Evolutionary conservation across 2,329 filamentous ascomycete genomes (phyloP).

Genomic region (Remersonia thermophila): DNA sequence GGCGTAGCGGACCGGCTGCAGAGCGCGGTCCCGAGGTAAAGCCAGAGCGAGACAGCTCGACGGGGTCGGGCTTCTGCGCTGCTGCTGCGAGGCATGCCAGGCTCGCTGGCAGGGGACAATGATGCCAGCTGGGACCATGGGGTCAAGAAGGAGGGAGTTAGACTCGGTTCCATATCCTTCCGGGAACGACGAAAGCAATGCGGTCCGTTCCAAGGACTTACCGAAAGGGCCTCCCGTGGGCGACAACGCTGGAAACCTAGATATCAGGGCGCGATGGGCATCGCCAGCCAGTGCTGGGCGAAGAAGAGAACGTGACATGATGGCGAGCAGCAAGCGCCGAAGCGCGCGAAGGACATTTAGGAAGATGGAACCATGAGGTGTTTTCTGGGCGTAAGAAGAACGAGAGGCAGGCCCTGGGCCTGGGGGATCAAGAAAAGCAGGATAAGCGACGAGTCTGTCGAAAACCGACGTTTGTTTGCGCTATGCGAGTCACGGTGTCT

Average conservation of each 20-base stretch:
- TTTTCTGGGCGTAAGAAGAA: constrained; percentile 1
- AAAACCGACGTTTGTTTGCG: no score
- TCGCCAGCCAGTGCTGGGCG: constrained; percentile 15
- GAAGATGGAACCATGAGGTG: constrained; percentile 11
- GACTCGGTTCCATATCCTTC: no score
- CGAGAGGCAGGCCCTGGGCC: no score
- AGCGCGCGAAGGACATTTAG: constrained; percentile 13
- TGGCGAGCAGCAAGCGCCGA: constrained; percentile 11
- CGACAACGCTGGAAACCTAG: constrained; percentile 6
- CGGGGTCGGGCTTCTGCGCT: constrained; percentile 15
- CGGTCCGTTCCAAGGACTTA: constrained; percentile 6
- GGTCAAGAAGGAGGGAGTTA: no score
- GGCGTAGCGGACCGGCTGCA: constrained; percentile 29
- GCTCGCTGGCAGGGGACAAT: constrained; percentile 20
- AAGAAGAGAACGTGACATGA: constrained; percentile 14
- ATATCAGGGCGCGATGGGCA: constrained; percentile 7
- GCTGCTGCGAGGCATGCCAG: constrained; percentile 27
- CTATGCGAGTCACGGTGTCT: no score
- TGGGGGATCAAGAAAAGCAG: no score
- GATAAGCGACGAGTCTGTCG: no score
- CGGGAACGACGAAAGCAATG: no score
- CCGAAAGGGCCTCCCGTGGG: constrained; percentile 7
- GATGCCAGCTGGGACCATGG: constrained; percentile 4
- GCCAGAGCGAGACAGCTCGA: constrained; percentile 16
- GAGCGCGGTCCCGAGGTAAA: constrained; percentile 19